Percentiles rank a stretch among this genome's conserved stretches.
Evolutionary conservation across 495 filamentous ascomycete genomes (phyloP).

Genomic region (Clohesyomyces aquaticus): DNA sequence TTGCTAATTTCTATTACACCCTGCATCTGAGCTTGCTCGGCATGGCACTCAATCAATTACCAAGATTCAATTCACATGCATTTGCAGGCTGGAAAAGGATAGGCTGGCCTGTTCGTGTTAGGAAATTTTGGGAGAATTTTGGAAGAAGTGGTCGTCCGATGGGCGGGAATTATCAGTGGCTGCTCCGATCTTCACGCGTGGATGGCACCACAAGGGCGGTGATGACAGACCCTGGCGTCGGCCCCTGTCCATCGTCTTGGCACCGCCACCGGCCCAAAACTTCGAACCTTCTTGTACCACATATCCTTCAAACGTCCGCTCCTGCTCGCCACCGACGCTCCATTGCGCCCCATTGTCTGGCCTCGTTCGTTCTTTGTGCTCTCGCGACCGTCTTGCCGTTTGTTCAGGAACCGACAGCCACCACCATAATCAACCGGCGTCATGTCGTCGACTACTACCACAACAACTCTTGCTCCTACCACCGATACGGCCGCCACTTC

Average conservation of each 20-base stretch:
- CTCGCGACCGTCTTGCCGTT: too few relatives aligned
- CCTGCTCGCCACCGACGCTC: not conserved
- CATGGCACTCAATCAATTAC: not conserved
- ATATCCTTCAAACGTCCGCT: too few relatives aligned
- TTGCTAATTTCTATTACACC: slow-evolving; percentile 32
- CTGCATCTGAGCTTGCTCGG: too few relatives aligned
- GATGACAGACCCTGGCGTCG: not conserved
- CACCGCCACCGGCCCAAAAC: too few relatives aligned
- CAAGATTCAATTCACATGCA: not conserved
- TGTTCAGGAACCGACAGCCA: too few relatives aligned
- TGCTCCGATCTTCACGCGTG: slow-evolving; percentile 28
- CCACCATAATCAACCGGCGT: too few relatives aligned
- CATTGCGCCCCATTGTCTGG: too few relatives aligned
- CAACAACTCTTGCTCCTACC: slow-evolving; percentile 5
- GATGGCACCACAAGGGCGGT: slow-evolving; percentile 15
- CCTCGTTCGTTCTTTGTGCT: too few relatives aligned
- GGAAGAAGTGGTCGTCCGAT: not conserved
- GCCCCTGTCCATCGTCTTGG: not conserved
- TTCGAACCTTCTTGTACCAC: too few relatives aligned
- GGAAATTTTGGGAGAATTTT: not conserved
- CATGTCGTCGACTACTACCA: slow-evolving; percentile 31
- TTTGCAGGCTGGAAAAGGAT: not conserved
- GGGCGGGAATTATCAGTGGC: not conserved
- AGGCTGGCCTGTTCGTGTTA: not conserved
- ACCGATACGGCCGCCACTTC: not conserved